Evolutionary conservation across 352 stramenopile species (phyloP).

Genomic region (Blastocystis sp.): DNA sequence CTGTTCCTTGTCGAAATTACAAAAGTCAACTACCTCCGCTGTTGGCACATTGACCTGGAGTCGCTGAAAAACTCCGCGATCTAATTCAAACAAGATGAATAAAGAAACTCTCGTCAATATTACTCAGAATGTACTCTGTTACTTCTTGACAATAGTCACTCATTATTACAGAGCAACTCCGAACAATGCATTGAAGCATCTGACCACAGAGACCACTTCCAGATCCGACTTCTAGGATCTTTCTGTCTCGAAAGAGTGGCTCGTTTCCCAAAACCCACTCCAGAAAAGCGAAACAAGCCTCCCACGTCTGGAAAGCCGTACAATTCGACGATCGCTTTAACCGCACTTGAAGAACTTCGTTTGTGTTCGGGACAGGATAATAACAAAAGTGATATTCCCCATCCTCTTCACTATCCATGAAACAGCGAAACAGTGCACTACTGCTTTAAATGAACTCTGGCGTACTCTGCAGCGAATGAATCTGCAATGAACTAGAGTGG

Average conservation of each 20-base stretch:
- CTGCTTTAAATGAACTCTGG: constrained; percentile 16
- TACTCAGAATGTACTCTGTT: constrained; percentile 38
- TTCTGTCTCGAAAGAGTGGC: not conserved
- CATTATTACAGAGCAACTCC: constrained; percentile 2
- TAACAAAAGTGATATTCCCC: constrained; percentile 47
- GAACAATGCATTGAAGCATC: constrained; percentile 46
- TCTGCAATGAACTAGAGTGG: constrained; percentile 28
- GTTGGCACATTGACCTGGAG: not conserved
- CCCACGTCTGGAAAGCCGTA: constrained; percentile 47
- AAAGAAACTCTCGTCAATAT: constrained; percentile 3
- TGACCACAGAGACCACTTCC: constrained; percentile 44
- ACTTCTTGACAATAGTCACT: constrained; percentile 52
- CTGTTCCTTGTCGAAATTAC: not conserved
- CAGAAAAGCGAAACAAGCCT: constrained; percentile 44
- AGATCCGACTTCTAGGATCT: constrained; percentile 8
- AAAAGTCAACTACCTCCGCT: constrained; percentile 7
- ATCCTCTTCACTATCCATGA: not conserved
- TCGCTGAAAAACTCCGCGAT: not conserved
- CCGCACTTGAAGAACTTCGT: constrained; percentile 1
- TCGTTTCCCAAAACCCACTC: constrained; percentile 34
- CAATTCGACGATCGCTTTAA: constrained; percentile 38
- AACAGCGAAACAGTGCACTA: not conserved
- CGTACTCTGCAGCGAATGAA: constrained; percentile 18
- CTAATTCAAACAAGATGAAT: not conserved
- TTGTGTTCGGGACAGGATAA: not conserved